Conservation (phyloP, 495 filamentous ascomycete genomes). For the Aspergillus nidulans region DNA sequence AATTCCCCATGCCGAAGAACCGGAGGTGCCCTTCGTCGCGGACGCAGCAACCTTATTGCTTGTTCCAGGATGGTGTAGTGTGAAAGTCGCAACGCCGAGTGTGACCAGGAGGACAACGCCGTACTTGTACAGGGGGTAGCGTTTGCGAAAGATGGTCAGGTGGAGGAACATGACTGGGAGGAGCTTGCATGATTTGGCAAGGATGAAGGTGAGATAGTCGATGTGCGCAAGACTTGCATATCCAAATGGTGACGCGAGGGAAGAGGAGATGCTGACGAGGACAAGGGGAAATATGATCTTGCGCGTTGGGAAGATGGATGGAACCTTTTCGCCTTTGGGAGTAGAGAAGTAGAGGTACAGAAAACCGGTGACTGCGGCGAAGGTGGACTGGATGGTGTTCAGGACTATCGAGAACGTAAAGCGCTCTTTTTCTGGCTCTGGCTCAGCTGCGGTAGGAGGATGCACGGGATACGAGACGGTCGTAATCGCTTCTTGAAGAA, state of each 20-base stretch:
- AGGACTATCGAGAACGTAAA: slow-evolving; percentile 93
- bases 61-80: slow-evolving; percentile 72
- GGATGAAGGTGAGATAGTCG: slow-evolving; percentile 98
- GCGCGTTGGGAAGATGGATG: slow-evolving; percentile 68
- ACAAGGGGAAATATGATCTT: slow-evolving; percentile 72
- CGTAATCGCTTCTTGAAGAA: slow-evolving; percentile 95
- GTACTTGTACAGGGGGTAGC: slow-evolving; percentile 96
- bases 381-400: slow-evolving; percentile 91
- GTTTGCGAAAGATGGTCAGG: slow-evolving; percentile 82
- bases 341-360: slow-evolving; percentile 72
- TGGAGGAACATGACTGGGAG: slow-evolving; percentile 97
- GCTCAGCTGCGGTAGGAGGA: slow-evolving; percentile 36
- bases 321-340: slow-evolving; percentile 48
- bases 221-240: slow-evolving; percentile 91
- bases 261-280: slow-evolving; percentile 80
- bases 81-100: slow-evolving; percentile 89
- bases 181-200: slow-evolving; percentile 96
- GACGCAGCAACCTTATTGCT: slow-evolving; percentile 60
- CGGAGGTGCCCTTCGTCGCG: slow-evolving; percentile 38
- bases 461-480: slow-evolving; percentile 71
- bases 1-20: slow-evolving; percentile 71
- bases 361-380: slow-evolving; percentile 77
- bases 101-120: slow-evolving; percentile 86
- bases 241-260: slow-evolving; percentile 88
- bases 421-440: slow-evolving; percentile 55